Evolutionary conservation across 2,329 filamentous ascomycete species (phyloP).

Genomic region (Tetracladium maxilliforme): DNA sequence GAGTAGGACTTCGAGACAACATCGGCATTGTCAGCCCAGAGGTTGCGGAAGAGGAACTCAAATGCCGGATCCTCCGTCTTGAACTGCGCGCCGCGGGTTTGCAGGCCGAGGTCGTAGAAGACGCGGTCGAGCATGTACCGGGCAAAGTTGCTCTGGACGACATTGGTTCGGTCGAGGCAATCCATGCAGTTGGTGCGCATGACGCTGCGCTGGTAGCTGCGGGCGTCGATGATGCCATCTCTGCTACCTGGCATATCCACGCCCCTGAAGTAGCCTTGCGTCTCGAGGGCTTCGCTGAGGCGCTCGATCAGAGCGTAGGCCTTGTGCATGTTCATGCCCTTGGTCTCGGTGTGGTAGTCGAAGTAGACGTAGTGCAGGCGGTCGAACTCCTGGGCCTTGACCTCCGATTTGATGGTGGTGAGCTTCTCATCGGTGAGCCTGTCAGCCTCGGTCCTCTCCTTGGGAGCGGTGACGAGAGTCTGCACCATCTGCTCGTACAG

Average conservation of each 20-base stretch:
- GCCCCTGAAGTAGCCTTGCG: constrained; percentile 85
- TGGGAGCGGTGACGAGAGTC: constrained; percentile 53
- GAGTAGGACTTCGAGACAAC: constrained; percentile 87
- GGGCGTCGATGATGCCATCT: constrained; percentile 62
- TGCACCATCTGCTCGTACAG: constrained; percentile 88
- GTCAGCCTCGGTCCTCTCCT: constrained; percentile 52
- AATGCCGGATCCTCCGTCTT: constrained; percentile 65
- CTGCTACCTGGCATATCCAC: constrained; percentile 65
- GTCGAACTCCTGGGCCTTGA: constrained; percentile 52
- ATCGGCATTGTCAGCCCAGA: constrained; percentile 98
- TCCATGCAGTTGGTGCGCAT: constrained; percentile 99
- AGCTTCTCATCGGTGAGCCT: constrained; percentile 63
- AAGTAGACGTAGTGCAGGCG: constrained; percentile 94
- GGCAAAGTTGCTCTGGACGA: constrained; percentile 93
- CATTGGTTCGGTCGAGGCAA: constrained; percentile 92
- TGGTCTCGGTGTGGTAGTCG: constrained; percentile 96
- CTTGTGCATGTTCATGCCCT: constrained; percentile 85
- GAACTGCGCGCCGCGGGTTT: constrained; percentile 63
- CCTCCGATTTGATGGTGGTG: constrained; percentile 53
- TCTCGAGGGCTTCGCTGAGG: constrained; percentile 58
- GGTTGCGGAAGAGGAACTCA: constrained; percentile 84
- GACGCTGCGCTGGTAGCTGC: constrained; percentile 72
- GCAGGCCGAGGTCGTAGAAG: constrained; percentile 69
- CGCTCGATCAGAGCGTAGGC: constrained; percentile 76
- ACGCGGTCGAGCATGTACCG: constrained; percentile 81